Base-by-base conservation (phyloP, 176 grass and related monocot genomes). In the Triticum monococcum region DNA sequence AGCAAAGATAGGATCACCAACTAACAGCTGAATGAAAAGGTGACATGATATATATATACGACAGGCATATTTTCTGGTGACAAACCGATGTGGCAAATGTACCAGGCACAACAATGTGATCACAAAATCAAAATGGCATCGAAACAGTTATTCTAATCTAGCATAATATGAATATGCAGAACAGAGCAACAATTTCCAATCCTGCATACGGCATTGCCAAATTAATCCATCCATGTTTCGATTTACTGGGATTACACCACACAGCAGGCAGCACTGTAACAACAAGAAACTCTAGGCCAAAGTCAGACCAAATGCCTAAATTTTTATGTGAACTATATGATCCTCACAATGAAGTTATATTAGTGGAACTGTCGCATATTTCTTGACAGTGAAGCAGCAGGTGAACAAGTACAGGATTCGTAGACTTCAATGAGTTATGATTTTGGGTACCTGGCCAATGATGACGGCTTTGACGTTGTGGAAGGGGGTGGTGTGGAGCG, bases 391-490 rank as follows among this genome's bases (percentile, higher is more conserved):
- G 50, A 54, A 54, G 50, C 50, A 54, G 50, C 50, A 54, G 31
- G 18, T 36, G 50, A 59, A 46, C 37, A 45, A 36, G 5, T 54
- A 7, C 9, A 71, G 2, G 25, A 61, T 20, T 69, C 10, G 28
- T 30, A 30, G 3, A 36, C 35, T 36, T 7, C 5, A 36, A 5
- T 33, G 33, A 5, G 4, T 33, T 33, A 31, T 0, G 33, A 33
- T n/a, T n/a, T 75, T 1, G 25, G 25, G 33, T 91, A 98, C 97
- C 92, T 98, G 96, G 35, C 96, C 96, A 65, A 98, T 96, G 82
- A 98, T 96, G 72, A 98, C 93, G 2, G 92, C 96, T 83, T 96
- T 98, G 70, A 98, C 88, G 37, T 83, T 63, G 77, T 98, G 71
- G 79, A 96, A 96, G 11, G 97, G 97, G 9, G 94, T 96, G 18